Evolutionary conservation across 2,329 filamentous ascomycete species (phyloP).

Genomic region (Waltergamsia citrina): DNA sequence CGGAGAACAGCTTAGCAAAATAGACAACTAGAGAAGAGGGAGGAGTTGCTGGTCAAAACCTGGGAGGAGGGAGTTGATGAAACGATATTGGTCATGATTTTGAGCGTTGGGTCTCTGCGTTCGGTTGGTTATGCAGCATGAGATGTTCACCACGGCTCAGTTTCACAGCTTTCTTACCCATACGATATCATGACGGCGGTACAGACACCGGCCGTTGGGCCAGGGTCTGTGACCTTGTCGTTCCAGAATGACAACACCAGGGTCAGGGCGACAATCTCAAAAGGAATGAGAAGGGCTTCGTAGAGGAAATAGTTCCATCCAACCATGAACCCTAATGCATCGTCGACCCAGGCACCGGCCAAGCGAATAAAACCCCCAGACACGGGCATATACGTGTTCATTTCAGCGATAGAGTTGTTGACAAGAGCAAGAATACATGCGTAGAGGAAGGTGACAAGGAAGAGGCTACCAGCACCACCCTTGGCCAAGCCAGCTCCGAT

Average conservation of each 20-base stretch:
- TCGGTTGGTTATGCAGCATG: no score
- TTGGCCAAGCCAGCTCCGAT: slow-evolving; percentile 37
- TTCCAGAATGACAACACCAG: slow-evolving; percentile 27
- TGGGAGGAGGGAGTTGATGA: background rate
- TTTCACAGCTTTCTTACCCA: slow-evolving; percentile 3
- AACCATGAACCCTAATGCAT: slow-evolving; percentile 42
- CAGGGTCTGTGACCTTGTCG: slow-evolving; percentile 12
- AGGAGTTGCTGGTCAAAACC: no score
- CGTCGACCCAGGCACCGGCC: slow-evolving; percentile 48
- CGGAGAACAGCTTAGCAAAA: background rate
- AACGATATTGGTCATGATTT: background rate
- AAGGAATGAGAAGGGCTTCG: slow-evolving; percentile 38
- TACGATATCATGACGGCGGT: slow-evolving; percentile 2
- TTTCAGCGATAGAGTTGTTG: slow-evolving; percentile 52
- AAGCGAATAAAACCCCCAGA: slow-evolving; percentile 48
- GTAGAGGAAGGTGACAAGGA: slow-evolving; percentile 45
- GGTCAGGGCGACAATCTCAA: slow-evolving; percentile 35
- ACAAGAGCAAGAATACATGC: slow-evolving; percentile 41
- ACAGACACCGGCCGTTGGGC: slow-evolving; percentile 6
- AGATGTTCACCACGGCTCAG: background rate
- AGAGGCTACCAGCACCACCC: slow-evolving; percentile 29
- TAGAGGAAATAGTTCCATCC: slow-evolving; percentile 43
- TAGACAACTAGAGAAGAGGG: background rate
- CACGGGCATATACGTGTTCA: slow-evolving; percentile 48
- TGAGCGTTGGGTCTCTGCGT: background rate